Percentiles rank a stretch among this genome's conserved stretches.
These are phyloP conservation scores for Yamadazyma akitaensis DNA, from an alignment of 805 yeast species.

Conservation along the genomic window DNA sequence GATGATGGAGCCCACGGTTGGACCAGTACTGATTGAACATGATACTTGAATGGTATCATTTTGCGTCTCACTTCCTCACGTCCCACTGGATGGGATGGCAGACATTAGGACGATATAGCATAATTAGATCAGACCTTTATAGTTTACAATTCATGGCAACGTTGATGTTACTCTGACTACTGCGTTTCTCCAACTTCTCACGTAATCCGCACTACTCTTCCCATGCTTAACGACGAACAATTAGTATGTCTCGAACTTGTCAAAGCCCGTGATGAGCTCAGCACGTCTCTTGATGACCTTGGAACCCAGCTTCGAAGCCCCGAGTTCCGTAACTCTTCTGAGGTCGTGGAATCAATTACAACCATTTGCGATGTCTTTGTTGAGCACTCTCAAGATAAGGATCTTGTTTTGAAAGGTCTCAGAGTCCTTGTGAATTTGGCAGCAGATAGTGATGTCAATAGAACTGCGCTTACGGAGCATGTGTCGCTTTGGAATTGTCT, in stretches of 20 bases:
- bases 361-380: background rate
- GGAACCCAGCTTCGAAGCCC: conserved; percentile 23
- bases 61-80: background rate
- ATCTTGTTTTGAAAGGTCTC: conserved; percentile 17
- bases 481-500: conserved; percentile 19
- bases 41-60: background rate
- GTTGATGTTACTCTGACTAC: background rate
- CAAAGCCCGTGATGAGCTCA: background rate
- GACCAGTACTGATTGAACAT: background rate
- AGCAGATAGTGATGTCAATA: conserved; percentile 31
- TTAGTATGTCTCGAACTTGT: conserved; percentile 1
- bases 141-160: background rate
- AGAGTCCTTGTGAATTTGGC: conserved; percentile 32
- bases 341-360: conserved; percentile 2
- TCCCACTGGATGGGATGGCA: background rate
- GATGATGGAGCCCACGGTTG: background rate
- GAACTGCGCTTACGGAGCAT: conserved; percentile 13
- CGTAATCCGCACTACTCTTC: background rate
- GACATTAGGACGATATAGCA: background rate
- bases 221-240: background rate
- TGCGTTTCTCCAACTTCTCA: too few relatives aligned
- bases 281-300: conserved; percentile 8
- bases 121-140: background rate
- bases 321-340: conserved; percentile 11
- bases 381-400: background rate